A percentile compares a stretch with the other conserved stretches of the same genome.
Conservation (phyloP, 2,329 filamentous ascomycete species). For the Zymoseptoria ardabiliae region DNA sequence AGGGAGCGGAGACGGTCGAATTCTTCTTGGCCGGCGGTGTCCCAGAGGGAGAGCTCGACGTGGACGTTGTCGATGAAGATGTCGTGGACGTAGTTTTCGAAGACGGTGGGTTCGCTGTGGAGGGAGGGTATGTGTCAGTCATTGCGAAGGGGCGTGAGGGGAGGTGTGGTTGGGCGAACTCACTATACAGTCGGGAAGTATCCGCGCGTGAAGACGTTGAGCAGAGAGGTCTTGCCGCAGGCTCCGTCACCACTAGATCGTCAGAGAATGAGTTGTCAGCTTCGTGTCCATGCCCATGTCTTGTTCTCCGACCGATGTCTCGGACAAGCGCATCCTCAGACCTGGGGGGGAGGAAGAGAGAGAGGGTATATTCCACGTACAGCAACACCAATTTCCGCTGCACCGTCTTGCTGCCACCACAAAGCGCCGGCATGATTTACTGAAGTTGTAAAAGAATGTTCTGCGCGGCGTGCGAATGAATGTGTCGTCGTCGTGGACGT, state of each 20-base stretch:
- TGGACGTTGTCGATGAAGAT: slow-evolving; percentile 97
- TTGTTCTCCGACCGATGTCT: background rate
- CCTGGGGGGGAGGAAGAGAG: background rate
- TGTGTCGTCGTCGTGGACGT: background rate
- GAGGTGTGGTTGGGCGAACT: slow-evolving; percentile 27
- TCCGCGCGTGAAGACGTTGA: slow-evolving; percentile 98
- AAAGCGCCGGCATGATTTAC: slow-evolving; percentile 36
- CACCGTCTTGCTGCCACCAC: slow-evolving; percentile 60
- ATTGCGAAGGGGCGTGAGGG: background rate
- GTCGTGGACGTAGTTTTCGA: slow-evolving; percentile 98
- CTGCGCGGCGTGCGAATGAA: background rate
- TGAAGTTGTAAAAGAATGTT: background rate
- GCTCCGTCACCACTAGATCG: slow-evolving; percentile 77
- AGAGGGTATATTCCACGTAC: slow-evolving; percentile 45
- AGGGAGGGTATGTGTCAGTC: background rate
- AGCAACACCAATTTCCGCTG: slow-evolving; percentile 94
- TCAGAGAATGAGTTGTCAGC: slow-evolving; percentile 1
- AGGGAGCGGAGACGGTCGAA: slow-evolving; percentile 93
- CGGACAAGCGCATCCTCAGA: background rate
- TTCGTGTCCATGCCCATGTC: background rate
- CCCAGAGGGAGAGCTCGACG: slow-evolving; percentile 96
- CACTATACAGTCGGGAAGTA: slow-evolving; percentile 97
- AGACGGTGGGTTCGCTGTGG: slow-evolving; percentile 79
- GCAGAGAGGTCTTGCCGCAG: slow-evolving; percentile 89
- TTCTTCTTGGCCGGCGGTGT: slow-evolving; percentile 97